These are phyloP conservation scores for Annulohypoxylon truncatum DNA, from an alignment of 2,329 filamentous ascomycete genomes.

Conservation along the genomic window DNA sequence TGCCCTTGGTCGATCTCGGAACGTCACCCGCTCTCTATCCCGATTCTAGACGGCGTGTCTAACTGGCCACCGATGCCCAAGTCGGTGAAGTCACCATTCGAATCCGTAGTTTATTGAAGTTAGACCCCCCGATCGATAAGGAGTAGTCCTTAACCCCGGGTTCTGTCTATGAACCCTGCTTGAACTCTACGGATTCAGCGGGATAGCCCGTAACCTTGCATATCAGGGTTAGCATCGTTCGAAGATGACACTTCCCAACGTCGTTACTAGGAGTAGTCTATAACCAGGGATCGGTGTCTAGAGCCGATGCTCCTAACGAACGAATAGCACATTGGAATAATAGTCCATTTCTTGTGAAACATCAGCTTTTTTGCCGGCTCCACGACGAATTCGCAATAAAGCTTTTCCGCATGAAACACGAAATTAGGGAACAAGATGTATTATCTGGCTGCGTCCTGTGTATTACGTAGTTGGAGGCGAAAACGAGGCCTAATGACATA, in stretches of 20 bases:
- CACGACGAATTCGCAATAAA: background rate
- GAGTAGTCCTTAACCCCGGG: slow-evolving; percentile 19
- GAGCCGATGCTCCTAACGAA: background rate
- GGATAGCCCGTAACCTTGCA: slow-evolving; percentile 24
- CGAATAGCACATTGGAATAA: background rate
- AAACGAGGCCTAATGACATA: slow-evolving; percentile 12
- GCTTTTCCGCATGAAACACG: background rate
- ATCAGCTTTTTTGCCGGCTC: background rate
- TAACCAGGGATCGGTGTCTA: slow-evolving; percentile 1
- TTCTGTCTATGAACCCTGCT: background rate
- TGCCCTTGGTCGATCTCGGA: background rate
- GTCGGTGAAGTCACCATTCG: slow-evolving; percentile 46
- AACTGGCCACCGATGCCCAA: slow-evolving; percentile 47
- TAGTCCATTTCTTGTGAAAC: background rate
- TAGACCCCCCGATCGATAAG: slow-evolving; percentile 51
- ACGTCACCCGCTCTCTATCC: background rate
- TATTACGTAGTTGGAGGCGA: background rate
- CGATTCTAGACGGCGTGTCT: slow-evolving; percentile 23
- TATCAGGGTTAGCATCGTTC: background rate
- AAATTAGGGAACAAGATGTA: background rate
- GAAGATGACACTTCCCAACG: slow-evolving; percentile 6
- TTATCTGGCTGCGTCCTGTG: slow-evolving; percentile 2
- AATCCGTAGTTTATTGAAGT: slow-evolving; percentile 44
- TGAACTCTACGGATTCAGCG: slow-evolving; percentile 5
- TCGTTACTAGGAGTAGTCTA: background rate